Evolutionary conservation across 192 early-diverging fungal genomes (phyloP), one percentile per base, ranked within the genome.

Genomic region (Neocallimastix lanati): DNA sequence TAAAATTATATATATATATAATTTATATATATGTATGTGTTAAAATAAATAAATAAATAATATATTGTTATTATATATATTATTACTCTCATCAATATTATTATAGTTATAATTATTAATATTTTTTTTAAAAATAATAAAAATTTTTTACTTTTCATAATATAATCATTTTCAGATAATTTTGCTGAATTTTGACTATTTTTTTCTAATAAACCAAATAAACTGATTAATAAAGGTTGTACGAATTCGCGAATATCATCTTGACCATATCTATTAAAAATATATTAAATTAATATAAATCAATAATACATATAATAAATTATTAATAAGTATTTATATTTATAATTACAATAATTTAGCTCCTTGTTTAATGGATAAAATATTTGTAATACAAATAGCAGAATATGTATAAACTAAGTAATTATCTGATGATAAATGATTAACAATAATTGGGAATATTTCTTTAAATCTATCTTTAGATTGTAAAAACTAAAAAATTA

Each of bases 161-260:
- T 80, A 80, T 96, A 96, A 84, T 97, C 96, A 82, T 98, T 98
- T 81, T 98, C 97, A 0, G 97, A 95, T 81, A 99, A 85, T 83
- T 96, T 96, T 80, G 93, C 94, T 4, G 97, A 94, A 28, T 93
- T 92, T 16, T 28, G 50, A 67, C 89, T 88, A 21, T 89, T 92
- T 78, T 84, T 84, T 79, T 93, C 93, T 78, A 99, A 90, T 29
- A 92, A 83, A 13, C 86, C 87, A 82, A 97, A 97, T 30, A 97
- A 84, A 21, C 90, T 88, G 4, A 86, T 84, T 36, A 98, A 86
- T 78, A 96, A 86, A 13, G 82, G 81, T 77, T 93, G 88, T 0
- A 92, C 87, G 77, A 9, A 67, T 67, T 67, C 50, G n/a, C 50
- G 50, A 90, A 88, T 35, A 90, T 87, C 81, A 88, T 87, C 76